Base-by-base conservation (phyloP, 2,329 filamentous ascomycete genomes). In the Botrytis elliptica region DNA sequence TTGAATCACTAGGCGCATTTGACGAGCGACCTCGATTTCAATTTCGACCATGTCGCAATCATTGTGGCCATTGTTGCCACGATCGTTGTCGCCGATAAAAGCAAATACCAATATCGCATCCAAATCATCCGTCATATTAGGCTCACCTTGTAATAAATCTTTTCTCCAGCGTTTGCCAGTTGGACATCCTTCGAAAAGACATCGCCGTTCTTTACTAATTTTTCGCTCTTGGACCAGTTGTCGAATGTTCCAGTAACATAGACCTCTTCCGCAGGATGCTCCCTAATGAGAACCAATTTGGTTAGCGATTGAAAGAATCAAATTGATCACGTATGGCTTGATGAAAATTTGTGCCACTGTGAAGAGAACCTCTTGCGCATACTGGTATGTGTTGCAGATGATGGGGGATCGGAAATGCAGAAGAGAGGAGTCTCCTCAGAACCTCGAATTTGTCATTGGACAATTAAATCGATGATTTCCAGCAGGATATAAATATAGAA, bases 241-340 rank as follows among this genome's bases (percentile, higher is more conserved):
- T 98, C 95, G 82, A 98, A 98, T 76, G 93, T 95, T 82, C 96
- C 96, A 59, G 95, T 98, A 79, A 98, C 96, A 84, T 92, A 95
- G 83, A 98, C 95, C 78, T 91, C 88, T 82, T 93, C 93, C 79
- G 90, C 95, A 79, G 90, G 86, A 83, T 96, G 91, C 81, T 92
- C 90, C 95, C 95, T 98, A 84, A 78, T 98, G 84, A 78, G 33
- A 59, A 62, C 8, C 14, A 44, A 8, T 5, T 14, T 59, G 63
- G 65, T 73, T 29, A 73, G 71, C 65, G 9, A 33, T 33, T 33
- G 42, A 59, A 38, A 38, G 8, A 6, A n/a, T 36, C 38, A 68
- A 49, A 20, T 60, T 42, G 25, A 55, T 9, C n/a, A 25, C 5
- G 29, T 6, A 29, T 14, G 12, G 49, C 29, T 60, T 22, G 29